Conservation (phyloP, 306 rosid genomes). For the Glycine tomentella region DNA sequence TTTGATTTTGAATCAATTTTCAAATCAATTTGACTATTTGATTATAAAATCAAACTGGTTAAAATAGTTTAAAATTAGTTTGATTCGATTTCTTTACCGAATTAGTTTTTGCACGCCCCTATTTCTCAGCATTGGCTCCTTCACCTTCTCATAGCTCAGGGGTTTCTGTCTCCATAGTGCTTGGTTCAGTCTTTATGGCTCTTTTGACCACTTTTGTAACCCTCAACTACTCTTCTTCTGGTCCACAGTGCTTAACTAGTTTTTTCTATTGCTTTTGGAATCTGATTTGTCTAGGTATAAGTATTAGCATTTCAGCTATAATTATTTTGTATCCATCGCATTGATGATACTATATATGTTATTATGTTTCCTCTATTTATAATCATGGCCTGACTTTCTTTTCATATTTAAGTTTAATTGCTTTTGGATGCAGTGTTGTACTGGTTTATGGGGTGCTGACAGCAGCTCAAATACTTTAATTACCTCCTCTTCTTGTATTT, state of each 20-base stretch:
- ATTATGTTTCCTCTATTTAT: neutral
- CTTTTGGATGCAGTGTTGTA: neutral
- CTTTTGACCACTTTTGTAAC: constrained; percentile 30
- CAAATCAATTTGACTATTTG: too few species aligned
- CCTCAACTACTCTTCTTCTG: constrained; percentile 1
- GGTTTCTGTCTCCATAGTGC: constrained; percentile 25
- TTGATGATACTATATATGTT: neutral
- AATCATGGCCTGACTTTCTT: neutral
- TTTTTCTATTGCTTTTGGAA: constrained; percentile 7
- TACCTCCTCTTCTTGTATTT: too few species aligned
- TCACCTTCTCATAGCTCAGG: constrained; percentile 49
- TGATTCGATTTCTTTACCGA: accelerated
- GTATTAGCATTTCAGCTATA: constrained; percentile 15
- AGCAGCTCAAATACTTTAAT: too few species aligned
- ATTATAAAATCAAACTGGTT: too few species aligned
- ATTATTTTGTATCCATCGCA: neutral
- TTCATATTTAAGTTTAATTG: neutral
- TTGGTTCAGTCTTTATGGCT: constrained; percentile 37
- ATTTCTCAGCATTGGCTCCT: constrained; percentile 32
- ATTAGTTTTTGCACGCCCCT: too few species aligned
- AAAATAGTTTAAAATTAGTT: too few species aligned
- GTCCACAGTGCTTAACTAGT: neutral
- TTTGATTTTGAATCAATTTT: too few species aligned
- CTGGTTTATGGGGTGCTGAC: neutral
- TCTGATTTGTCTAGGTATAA: constrained; percentile 23